Conservation (phyloP, 331 rosid genomes). For the Quercus lobata region DNA sequence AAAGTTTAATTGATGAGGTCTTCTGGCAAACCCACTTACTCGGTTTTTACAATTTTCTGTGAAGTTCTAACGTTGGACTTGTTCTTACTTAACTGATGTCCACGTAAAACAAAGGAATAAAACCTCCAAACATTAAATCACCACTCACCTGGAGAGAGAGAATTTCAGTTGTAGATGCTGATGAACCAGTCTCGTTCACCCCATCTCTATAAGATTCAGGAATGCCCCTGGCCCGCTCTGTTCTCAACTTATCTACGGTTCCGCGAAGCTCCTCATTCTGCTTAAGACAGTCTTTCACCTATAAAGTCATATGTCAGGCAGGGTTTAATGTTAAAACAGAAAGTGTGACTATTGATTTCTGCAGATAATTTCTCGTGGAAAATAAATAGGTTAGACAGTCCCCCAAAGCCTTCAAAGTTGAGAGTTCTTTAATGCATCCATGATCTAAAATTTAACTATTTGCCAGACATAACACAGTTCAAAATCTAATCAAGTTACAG, state of each 20-base stretch:
- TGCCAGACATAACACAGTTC: background rate
- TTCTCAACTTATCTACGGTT: constrained; percentile 58
- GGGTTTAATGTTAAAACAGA: background rate
- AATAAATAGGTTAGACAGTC: constrained; percentile 1
- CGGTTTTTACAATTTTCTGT: background rate
- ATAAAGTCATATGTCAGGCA: constrained; percentile 22
- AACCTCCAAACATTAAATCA: background rate
- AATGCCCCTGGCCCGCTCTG: constrained; percentile 51
- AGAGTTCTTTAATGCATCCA: background rate
- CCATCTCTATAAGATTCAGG: constrained; percentile 33
- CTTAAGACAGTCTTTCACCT: constrained; percentile 90
- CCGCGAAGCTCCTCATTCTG: constrained; percentile 87
- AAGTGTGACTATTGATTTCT: background rate
- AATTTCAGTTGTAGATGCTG: constrained; percentile 51
- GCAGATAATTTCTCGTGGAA: background rate
- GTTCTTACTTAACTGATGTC: background rate
- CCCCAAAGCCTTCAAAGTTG: background rate
- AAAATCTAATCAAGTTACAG: background rate
- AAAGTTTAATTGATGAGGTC: background rate
- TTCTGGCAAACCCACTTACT: background rate
- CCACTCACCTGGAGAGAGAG: constrained; percentile 67
- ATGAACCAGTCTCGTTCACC: constrained; percentile 27
- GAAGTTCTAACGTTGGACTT: background rate
- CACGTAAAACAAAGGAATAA: constrained; percentile 10
- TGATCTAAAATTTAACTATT: background rate